phyloP scores from a whole-genome alignment of 768 basidiomycete species.

The Psilocybe cyanescens region DNA sequence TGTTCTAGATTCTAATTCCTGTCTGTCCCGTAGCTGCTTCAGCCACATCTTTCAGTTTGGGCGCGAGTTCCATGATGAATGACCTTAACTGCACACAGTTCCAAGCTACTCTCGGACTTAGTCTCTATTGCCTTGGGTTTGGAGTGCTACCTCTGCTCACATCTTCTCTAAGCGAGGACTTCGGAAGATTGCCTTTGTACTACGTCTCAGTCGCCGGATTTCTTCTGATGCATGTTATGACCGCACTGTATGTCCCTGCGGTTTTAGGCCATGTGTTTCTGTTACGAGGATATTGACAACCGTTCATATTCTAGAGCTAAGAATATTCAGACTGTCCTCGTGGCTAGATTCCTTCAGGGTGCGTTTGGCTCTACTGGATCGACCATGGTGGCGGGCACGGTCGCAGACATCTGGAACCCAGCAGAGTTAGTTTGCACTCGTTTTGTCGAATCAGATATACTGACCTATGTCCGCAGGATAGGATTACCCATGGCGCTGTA shows the following conservation, averaged over 20 bases:
- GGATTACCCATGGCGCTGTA: constrained; percentile 79
- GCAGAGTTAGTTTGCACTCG: constrained; percentile 45
- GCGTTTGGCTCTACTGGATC: constrained; percentile 70
- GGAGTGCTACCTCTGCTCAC: constrained; percentile 65
- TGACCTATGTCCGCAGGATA: constrained; percentile 46
- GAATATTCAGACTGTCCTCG: constrained; percentile 59
- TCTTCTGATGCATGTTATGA: constrained; percentile 50
- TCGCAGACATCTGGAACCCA: constrained; percentile 68
- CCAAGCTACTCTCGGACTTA: constrained; percentile 51
- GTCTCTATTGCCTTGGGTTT: constrained; percentile 63
- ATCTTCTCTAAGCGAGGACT: constrained; percentile 74
- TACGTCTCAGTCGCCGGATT: constrained; percentile 53
- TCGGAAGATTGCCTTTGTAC: constrained; percentile 67
- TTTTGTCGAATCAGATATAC: not conserved
- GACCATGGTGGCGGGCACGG: constrained; percentile 71
- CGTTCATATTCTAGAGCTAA: constrained; percentile 31
- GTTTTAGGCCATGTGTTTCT: not conserved
- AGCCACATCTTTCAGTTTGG: constrained; percentile 57
- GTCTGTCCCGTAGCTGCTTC: constrained; percentile 45
- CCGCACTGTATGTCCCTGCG: constrained; percentile 37
- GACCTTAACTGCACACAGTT: constrained; percentile 49
- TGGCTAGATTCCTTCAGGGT: constrained; percentile 64
- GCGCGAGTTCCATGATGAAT: constrained; percentile 58
- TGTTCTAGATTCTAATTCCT: not conserved
- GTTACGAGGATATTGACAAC: constrained; percentile 22